Conservation (phyloP, 2,329 filamentous ascomycete genomes). For the Aspergillus melleus region DNA sequence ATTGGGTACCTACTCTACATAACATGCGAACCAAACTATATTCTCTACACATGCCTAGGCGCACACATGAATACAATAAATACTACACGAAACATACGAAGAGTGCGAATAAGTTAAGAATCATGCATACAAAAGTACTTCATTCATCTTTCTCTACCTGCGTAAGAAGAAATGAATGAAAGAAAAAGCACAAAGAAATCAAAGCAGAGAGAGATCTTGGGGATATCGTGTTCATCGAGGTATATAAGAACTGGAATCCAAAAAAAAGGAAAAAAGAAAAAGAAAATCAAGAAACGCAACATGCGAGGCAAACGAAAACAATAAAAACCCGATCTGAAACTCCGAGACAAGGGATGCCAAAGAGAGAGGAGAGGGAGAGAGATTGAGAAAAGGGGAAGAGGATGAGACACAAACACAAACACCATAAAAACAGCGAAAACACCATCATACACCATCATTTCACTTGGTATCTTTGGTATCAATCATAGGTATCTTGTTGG, state of each 20-base stretch:
- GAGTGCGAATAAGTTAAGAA: too few relatives aligned
- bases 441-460: slow-evolving; percentile 28
- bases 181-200: not conserved
- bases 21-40: too few relatives aligned
- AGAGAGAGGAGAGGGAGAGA: not conserved
- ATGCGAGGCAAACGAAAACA: not conserved
- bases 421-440: slow-evolving; percentile 13
- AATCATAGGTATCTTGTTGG: slow-evolving; percentile 18
- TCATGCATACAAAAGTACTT: not conserved
- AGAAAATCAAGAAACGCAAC: not conserved
- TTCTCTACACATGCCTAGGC: too few relatives aligned
- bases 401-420: slow-evolving; percentile 5
- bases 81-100: too few relatives aligned
- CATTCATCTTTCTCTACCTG: not conserved
- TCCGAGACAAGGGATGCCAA: slow-evolving; percentile 5
- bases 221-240: slow-evolving; percentile 17
- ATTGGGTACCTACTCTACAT: too few relatives aligned
- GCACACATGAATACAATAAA: too few relatives aligned
- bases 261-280: slow-evolving; percentile 14
- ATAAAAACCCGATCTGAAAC: slow-evolving; percentile 15
- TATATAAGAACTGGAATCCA: slow-evolving; percentile 18
- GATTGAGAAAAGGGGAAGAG: not conserved
- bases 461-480: slow-evolving; percentile 30
- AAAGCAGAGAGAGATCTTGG: slow-evolving; percentile 2
- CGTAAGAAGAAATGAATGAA: not conserved